Evolutionary conservation across 306 rosid genomes (phyloP), one percentile per base, ranked within the genome.

Genomic region (Luffa aegyptiaca): DNA sequence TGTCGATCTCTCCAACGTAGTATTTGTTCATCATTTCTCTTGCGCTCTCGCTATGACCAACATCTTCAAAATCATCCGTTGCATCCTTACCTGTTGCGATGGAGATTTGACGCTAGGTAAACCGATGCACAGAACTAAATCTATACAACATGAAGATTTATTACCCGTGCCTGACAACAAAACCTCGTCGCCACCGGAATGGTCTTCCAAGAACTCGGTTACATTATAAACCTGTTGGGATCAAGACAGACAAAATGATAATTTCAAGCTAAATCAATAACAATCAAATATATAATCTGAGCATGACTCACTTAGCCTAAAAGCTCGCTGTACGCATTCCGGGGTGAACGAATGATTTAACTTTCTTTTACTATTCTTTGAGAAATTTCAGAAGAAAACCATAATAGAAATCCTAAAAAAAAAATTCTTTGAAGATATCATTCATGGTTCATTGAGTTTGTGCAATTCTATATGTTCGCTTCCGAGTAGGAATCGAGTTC

Each of bases 31-130:
- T 59, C 85, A 61, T 84, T 77, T 80, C 90, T 84, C 84, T 85
- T 56, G 91, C 91, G 82, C 81, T 80, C 10, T 88, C 91, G 78
- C 82, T 80, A 17, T 88, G 91, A 76, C 89, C 91, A 70, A 85
- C 89, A 17, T 88, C 91, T 82, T 88, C 91, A 56, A 88, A 88
- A 86, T 88, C 91, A 78, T 88, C 91, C 6, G 91, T 88, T 84
- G 89, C 91, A 78, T 88, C 91, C 84, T 88, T 88, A 68, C 91
- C 91, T 88, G 65, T 35, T 6, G 3, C 18, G 0, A 26, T 2
- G 12, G 31, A 77, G 59, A 53, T 20, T 9, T 14, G 14, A 10
- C 20, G 0, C 14, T 20, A 5, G 1, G 35, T 41, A 57, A 10
- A 21, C 1, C 3, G 21, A 58, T 2, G 49, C 46, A 37, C 10